These are phyloP conservation scores for Triangularia setosa DNA, from an alignment of 2,329 filamentous ascomycete genomes.

Conservation along the genomic window DNA sequence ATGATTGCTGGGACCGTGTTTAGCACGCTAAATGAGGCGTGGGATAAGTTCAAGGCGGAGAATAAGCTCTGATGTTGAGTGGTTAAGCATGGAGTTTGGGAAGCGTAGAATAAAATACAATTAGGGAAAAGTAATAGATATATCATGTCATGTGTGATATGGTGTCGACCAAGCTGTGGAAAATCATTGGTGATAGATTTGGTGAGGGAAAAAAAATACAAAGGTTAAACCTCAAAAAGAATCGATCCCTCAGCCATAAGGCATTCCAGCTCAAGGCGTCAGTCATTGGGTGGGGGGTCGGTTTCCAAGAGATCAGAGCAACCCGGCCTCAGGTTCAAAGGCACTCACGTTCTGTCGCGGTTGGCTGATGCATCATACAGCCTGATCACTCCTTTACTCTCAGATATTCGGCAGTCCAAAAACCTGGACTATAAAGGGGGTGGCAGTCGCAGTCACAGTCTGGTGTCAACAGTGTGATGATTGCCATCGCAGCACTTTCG, in stretches of 20 bases:
- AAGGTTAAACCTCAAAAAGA: background rate
- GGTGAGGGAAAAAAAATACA: background rate
- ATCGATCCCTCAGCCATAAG: background rate
- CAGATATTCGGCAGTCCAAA: background rate
- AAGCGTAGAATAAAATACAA: background rate
- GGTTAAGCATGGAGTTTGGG: background rate
- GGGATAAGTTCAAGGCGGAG: conserved; percentile 69
- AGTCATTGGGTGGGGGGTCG: background rate
- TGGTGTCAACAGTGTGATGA: background rate
- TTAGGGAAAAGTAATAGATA: background rate
- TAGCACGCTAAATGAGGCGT: conserved; percentile 65
- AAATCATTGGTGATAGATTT: background rate
- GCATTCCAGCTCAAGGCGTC: background rate
- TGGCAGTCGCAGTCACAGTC: background rate
- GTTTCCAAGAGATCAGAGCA: background rate
- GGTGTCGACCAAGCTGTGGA: background rate
- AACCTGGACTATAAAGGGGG: background rate
- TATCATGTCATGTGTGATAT: background rate
- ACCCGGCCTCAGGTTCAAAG: background rate
- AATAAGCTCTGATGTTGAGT: conserved; percentile 54
- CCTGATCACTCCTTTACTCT: background rate
- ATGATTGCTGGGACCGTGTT: conserved; percentile 66
- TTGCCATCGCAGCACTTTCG: background rate
- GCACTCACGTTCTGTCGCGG: background rate
- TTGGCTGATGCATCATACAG: background rate